A percentile compares a stretch with the other conserved stretches of the same genome.
These are phyloP conservation scores for Eudorina sp. DNA, from an alignment of 139 green algal species.

Conservation along the genomic window DNA sequence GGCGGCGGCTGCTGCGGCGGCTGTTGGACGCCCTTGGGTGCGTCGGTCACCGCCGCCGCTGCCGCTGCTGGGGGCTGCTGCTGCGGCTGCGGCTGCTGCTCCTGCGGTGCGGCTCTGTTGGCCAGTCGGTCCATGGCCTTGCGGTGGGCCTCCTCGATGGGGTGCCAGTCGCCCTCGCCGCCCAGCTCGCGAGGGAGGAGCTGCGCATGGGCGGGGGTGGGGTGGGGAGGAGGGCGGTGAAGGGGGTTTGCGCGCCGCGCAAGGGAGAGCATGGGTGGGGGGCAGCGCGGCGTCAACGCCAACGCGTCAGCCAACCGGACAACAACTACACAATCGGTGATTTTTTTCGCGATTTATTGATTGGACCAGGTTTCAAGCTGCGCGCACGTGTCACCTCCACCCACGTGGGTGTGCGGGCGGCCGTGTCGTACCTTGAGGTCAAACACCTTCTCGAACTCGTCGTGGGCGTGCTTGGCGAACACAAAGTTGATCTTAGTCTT, in stretches of 20 bases:
- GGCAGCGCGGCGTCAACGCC: not conserved
- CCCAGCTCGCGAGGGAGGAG: constrained; percentile 31
- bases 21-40: no score
- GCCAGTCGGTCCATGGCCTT: not conserved
- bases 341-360: not conserved
- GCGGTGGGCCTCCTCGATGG: constrained; percentile 34
- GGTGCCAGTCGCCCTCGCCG: constrained; percentile 32
- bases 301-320: not conserved
- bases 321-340: not conserved
- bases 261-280: no score
- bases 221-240: not conserved
- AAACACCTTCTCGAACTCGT: constrained; percentile 41
- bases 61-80: no score
- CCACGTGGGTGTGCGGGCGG: no score
- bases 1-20: no score
- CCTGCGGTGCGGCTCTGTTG: no score
- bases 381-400: no score
- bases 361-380: no score
- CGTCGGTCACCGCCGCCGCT: no score
- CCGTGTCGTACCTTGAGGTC: constrained; percentile 46
- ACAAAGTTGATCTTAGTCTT: constrained; percentile 53
- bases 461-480: constrained; percentile 34
- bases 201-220: no score
- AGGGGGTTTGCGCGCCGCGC: not conserved
- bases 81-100: no score